Evolutionary conservation across 306 rosid genomes (phyloP), one percentile per base, ranked within the genome.

Genomic region (Quercus alba): DNA sequence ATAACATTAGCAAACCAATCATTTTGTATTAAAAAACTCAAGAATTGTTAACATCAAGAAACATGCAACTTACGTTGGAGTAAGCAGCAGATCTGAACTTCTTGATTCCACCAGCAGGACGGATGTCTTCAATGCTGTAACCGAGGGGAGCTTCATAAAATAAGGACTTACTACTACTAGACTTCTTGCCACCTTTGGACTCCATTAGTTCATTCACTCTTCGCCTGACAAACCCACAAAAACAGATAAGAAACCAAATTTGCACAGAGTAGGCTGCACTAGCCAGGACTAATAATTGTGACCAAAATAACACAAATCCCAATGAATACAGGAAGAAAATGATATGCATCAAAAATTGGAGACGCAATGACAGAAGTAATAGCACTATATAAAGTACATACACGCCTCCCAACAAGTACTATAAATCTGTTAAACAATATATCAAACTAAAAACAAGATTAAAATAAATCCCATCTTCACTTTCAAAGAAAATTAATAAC

Each of bases 21-120:
- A 38, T 25, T 25, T 55, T 35, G 23, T 46, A 25, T 23, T 41
- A 41, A 38, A 71, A 62, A 72, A 64, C 26, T 19, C 20, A 81
- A 20, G 19, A 75, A 30, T 5, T 19, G 3, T 4, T 7, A 12
- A 52, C 20, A 78, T 74, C 74, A 31, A 63, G 6, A 31, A 30
- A 19, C 11, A 66, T 28, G 63, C n/a, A 56, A 18, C 89, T 79
- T 66, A 94, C 99, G 97, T 95, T 95, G 81, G 99, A 95, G 98
- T 95, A 95, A 31, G 97, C 99, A 95, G 99, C 93, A 10, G 98
- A 89, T 93, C 94, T 80, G 98, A 95, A 95, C 61, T 95, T 95
- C 92, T 90, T 89, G 93, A 93, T 91, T 87, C 99, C 99, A 88
- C 98, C 98, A 88, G 91, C 78, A 31, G 99, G 99, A 57, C 98